These are phyloP conservation scores for Udeniomyces megalosporus DNA, from an alignment of 768 basidiomycete species.

Conservation along the genomic window DNA sequence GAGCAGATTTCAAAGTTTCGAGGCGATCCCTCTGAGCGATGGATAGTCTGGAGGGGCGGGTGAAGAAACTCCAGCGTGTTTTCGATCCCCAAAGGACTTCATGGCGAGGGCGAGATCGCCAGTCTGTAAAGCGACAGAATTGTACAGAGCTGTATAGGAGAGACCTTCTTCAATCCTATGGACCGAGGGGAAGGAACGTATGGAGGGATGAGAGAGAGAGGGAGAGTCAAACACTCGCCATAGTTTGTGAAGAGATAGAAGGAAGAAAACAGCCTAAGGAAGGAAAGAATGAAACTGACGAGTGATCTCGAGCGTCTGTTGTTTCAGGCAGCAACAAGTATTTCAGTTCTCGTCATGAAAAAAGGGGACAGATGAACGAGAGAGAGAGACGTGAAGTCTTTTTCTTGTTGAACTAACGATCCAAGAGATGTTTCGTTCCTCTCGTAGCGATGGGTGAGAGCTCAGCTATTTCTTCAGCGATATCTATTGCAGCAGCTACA, in stretches of 20 bases:
- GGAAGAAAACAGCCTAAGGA: background rate
- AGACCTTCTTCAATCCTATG: conserved; percentile 37
- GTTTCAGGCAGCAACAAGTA: background rate
- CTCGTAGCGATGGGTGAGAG: conserved; percentile 57
- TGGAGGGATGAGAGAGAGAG: background rate
- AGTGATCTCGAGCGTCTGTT: too few species aligned
- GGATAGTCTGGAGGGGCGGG: too few species aligned
- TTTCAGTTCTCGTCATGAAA: background rate
- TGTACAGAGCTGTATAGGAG: conserved; percentile 46
- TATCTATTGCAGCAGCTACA: conserved; percentile 21
- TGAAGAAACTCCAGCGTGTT: too few species aligned
- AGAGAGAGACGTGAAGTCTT: background rate
- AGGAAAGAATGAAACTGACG: too few species aligned
- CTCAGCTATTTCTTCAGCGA: conserved; percentile 49
- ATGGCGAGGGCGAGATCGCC: conserved; percentile 3
- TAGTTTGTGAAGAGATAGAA: background rate
- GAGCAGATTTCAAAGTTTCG: too few species aligned
- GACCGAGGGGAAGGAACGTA: conserved; percentile 15
- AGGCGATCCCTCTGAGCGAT: too few species aligned
- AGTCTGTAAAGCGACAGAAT: conserved; percentile 25
- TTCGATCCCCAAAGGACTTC: background rate
- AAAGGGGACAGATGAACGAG: background rate
- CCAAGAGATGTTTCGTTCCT: conserved; percentile 46
- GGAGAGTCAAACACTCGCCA: too few species aligned
- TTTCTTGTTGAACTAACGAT: background rate